Percentiles rank a stretch among this genome's conserved stretches.
phyloP scores from a whole-genome alignment of 768 basidiomycete species.

The Cystofilobasidium bisporidii region DNA sequence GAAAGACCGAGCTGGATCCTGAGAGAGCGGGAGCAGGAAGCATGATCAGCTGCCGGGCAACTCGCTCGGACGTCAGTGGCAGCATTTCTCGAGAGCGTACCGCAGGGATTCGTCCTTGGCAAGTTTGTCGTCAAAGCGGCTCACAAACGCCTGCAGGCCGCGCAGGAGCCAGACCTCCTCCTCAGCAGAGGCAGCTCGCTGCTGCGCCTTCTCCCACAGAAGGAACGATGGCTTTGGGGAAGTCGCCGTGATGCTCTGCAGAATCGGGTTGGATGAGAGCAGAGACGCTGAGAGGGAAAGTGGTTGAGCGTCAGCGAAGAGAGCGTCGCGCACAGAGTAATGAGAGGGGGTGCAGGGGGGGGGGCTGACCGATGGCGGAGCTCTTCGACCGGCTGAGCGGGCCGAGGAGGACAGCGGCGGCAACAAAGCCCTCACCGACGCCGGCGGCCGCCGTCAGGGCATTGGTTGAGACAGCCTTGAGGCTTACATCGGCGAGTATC shows the following conservation, averaged over 20 bases:
- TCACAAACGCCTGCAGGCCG: conserved; percentile 47
- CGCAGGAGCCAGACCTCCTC: conserved; percentile 65
- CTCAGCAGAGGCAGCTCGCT: conserved; percentile 47
- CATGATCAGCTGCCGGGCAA: too few species aligned
- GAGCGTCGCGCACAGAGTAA: background rate
- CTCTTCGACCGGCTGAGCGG: conserved; percentile 43
- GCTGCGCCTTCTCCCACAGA: conserved; percentile 52
- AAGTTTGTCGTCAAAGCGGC: conserved; percentile 46
- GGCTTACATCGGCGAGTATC: conserved; percentile 53
- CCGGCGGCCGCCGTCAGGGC: conserved; percentile 54
- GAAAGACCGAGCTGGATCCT: conserved; percentile 58
- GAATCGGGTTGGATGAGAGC: conserved; percentile 33
- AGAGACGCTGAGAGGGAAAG: conserved; percentile 11
- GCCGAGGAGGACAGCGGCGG: conserved; percentile 58
- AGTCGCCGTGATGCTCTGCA: conserved; percentile 39
- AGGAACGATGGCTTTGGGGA: conserved; percentile 72
- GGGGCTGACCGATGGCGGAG: conserved; percentile 45
- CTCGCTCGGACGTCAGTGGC: too few species aligned
- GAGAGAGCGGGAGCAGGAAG: background rate
- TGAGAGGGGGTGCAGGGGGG: background rate
- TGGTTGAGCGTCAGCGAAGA: too few species aligned
- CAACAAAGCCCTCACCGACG: conserved; percentile 76
- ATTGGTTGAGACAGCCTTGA: conserved; percentile 58
- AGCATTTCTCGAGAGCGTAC: too few species aligned
- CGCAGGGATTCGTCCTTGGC: conserved; percentile 50